These are phyloP conservation scores for Apophysomyces trapeziformis DNA, from an alignment of 371 early-diverging fungal genomes.

Conservation along the genomic window DNA sequence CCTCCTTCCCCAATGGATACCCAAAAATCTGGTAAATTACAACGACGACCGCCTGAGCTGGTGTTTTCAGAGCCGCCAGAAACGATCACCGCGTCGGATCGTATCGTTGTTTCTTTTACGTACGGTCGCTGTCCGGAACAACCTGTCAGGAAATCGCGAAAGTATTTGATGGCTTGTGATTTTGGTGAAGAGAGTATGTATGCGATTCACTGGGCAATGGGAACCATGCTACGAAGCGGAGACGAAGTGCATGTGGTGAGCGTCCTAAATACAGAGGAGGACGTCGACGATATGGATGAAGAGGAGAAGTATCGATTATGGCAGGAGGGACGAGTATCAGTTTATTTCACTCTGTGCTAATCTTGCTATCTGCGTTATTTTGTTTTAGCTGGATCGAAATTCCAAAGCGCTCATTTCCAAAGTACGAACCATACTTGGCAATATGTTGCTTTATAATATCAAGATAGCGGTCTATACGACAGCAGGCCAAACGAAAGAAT, in stretches of 20 bases:
- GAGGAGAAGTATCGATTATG: slow-evolving; percentile 44
- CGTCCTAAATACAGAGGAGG: slow-evolving; percentile 53
- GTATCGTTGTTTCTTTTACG: slow-evolving; percentile 40
- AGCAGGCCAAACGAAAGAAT: slow-evolving; percentile 59
- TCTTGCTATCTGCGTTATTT: background rate
- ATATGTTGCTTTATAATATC: slow-evolving; percentile 55
- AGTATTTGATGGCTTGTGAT: slow-evolving; percentile 51
- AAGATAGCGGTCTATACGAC: slow-evolving; percentile 56
- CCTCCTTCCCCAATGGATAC: slow-evolving; percentile 22
- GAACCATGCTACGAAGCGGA: slow-evolving; percentile 54
- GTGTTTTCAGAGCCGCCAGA: slow-evolving; percentile 45
- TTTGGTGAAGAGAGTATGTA: slow-evolving; percentile 51
- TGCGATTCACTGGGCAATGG: slow-evolving; percentile 55
- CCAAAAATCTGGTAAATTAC: slow-evolving; percentile 10
- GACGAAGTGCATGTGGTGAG: slow-evolving; percentile 61
- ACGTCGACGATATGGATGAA: slow-evolving; percentile 36
- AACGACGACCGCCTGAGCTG: slow-evolving; percentile 36
- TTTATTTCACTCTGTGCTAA: background rate
- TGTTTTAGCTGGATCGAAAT: slow-evolving; percentile 38
- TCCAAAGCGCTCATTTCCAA: slow-evolving; percentile 53
- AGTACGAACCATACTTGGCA: slow-evolving; percentile 35
- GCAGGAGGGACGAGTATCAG: slow-evolving; percentile 27
- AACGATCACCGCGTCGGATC: slow-evolving; percentile 34
- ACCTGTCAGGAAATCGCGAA: slow-evolving; percentile 21
- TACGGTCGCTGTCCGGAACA: slow-evolving; percentile 38